Evolutionary conservation across 2,329 filamentous ascomycete genomes (phyloP), one percentile per base, ranked within the genome.

Genomic region (Huntiella savannae): DNA sequence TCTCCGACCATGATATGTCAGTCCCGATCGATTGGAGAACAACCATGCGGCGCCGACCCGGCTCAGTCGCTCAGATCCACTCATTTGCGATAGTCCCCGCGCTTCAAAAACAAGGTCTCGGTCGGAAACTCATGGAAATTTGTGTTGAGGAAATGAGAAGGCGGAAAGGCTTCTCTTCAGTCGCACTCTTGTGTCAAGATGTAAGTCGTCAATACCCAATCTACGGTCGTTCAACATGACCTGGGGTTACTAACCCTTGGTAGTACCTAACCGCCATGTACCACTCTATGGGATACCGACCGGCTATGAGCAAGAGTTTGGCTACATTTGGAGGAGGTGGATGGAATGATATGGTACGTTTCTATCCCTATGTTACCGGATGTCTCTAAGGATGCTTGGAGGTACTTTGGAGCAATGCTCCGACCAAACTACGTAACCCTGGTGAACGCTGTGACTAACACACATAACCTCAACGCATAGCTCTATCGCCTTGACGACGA

Each of bases 21-120:
- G 68, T 79, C 37, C 84, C 85, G 1, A 59, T 65, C 35, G 70
- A 80, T 57, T 88, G 81, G 78, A 65, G 65, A 67, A 42, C 62
- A 63, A 42, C 62, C 62, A 12, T 17, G 8, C 34, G 12, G n/a
- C n/a, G 35, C 7, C 44, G 48, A 19, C 4, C 22, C 12, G 85
- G 85, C 35, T 64, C 75, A 38, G 92, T 83, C 0, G 70, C 94
- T 47, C 83, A 77, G 47, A 63, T 94, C 43, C 87, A 95, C 61
- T 88, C 82, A 0, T 68, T 95, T 4, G 83, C 82, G 13, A 78
- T 94, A 4, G 68, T 81, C 46, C 84, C 83, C 1, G 73, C 77
- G 49, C 75, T 85, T 48, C 83, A 91, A 53, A 69, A 74, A 33
- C 75, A 77, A 48, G 81, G 83, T 1, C 66, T 93, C 2, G 87